These are phyloP conservation scores for Halenospora varia DNA, from an alignment of 495 filamentous ascomycete species.

Conservation along the genomic window DNA sequence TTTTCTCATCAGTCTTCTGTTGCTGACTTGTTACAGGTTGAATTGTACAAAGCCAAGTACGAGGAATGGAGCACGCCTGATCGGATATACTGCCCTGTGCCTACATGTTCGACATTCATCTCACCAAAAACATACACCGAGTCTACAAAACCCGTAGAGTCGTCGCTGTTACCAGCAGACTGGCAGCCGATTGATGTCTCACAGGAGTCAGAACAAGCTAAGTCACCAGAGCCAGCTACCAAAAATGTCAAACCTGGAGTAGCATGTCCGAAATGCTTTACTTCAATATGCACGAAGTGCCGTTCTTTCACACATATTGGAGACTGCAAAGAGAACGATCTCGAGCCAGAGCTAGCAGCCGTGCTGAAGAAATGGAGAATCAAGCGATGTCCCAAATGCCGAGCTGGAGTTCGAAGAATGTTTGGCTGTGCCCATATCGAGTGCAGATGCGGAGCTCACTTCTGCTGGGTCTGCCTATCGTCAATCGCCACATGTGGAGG, in stretches of 20 bases:
- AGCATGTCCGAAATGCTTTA: slow-evolving; percentile 20
- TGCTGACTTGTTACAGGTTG: too few species aligned
- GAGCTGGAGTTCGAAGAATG: slow-evolving; percentile 23
- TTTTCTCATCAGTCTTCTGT: not conserved
- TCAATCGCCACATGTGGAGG: slow-evolving; percentile 12
- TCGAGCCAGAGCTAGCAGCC: slow-evolving; percentile 17
- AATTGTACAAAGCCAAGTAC: slow-evolving; percentile 26
- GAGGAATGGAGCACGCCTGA: slow-evolving; percentile 28
- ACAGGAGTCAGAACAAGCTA: not conserved
- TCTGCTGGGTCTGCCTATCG: slow-evolving; percentile 23
- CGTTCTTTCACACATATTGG: slow-evolving; percentile 17
- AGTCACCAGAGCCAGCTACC: not conserved
- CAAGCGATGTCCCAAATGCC: slow-evolving; percentile 29
- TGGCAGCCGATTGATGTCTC: too few species aligned
- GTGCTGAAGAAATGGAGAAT: slow-evolving; percentile 19
- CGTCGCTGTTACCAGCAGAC: too few species aligned
- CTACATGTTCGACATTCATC: slow-evolving; percentile 29
- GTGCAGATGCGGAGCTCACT: slow-evolving; percentile 27
- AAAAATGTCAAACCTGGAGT: slow-evolving; percentile 5
- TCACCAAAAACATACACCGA: slow-evolving; percentile 16
- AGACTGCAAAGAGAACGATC: slow-evolving; percentile 15
- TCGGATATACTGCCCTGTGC: slow-evolving; percentile 29
- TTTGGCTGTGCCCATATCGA: slow-evolving; percentile 25
- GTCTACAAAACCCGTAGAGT: not conserved
- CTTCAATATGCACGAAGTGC: slow-evolving; percentile 21